A percentile compares a stretch with the other conserved stretches of the same genome.
Conservation (phyloP, 495 filamentous ascomycete species). For the Daldinia bambusicola region DNA sequence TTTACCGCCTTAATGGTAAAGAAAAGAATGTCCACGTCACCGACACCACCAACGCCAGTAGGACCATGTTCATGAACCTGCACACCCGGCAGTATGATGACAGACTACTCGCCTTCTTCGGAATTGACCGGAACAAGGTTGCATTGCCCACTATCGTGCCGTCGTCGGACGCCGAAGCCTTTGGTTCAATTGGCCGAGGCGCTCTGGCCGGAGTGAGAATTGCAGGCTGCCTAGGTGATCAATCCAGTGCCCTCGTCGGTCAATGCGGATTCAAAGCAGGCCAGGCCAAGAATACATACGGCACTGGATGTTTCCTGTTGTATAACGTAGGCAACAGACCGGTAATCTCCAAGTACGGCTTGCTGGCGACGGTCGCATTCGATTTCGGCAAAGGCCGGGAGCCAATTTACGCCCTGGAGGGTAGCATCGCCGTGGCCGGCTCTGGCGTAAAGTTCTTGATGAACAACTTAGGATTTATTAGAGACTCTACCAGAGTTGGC, state of each 20-base stretch:
- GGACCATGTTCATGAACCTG: slow-evolving; percentile 98
- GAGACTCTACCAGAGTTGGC: slow-evolving; percentile 79
- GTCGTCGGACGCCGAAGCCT: slow-evolving; percentile 80
- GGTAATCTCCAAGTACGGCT: slow-evolving; percentile 88
- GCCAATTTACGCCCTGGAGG: slow-evolving; percentile 91
- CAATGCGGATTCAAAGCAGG: slow-evolving; percentile 91
- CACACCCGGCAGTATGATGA: slow-evolving; percentile 88
- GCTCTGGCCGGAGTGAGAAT: slow-evolving; percentile 80
- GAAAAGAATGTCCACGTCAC: slow-evolving; percentile 75
- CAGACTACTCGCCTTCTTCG: slow-evolving; percentile 82
- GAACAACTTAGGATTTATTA: slow-evolving; percentile 88
- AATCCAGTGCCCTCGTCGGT: slow-evolving; percentile 91
- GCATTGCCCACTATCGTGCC: slow-evolving; percentile 86
- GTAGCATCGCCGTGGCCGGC: slow-evolving; percentile 90
- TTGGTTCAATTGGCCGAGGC: slow-evolving; percentile 74
- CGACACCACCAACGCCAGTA: slow-evolving; percentile 89
- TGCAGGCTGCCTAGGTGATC: slow-evolving; percentile 89
- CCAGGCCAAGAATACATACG: slow-evolving; percentile 94
- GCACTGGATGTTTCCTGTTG: slow-evolving; percentile 93
- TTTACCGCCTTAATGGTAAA: slow-evolving; percentile 87
- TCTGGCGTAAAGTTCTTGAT: slow-evolving; percentile 90
- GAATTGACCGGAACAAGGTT: slow-evolving; percentile 77
- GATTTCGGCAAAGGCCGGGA: slow-evolving; percentile 78
- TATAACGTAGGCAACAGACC: slow-evolving; percentile 94
- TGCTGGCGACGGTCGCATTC: slow-evolving; percentile 89